These are phyloP conservation scores for Rhamnella rubrinervis DNA, from an alignment of 331 rosid genomes.

Conservation along the genomic window DNA sequence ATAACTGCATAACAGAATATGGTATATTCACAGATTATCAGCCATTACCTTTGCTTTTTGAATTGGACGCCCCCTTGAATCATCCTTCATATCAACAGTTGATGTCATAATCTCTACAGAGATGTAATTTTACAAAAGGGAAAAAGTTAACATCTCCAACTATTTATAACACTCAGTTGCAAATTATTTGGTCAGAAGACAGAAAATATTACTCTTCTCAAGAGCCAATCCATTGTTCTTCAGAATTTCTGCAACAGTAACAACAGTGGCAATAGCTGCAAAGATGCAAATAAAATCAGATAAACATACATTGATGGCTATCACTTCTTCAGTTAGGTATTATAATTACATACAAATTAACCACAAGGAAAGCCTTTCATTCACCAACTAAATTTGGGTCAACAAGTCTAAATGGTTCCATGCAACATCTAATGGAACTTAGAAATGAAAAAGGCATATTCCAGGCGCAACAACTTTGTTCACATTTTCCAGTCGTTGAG, in stretches of 20 bases:
- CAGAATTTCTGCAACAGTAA: conserved; percentile 80
- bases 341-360: neutral
- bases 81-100: conserved; percentile 77
- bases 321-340: neutral
- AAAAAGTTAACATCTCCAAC: neutral
- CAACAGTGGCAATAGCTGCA: conserved; percentile 87
- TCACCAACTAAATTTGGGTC: no score
- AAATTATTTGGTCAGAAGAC: neutral
- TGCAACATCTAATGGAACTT: no score
- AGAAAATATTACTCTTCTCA: conserved; percentile 63
- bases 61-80: conserved; percentile 68
- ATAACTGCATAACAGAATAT: neutral
- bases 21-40: neutral
- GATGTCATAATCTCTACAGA: conserved; percentile 67
- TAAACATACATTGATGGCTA: neutral
- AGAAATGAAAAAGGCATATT: no score
- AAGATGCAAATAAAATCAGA: neutral
- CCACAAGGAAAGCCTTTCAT: no score
- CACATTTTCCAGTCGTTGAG: no score
- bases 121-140: conserved; percentile 6
- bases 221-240: conserved; percentile 81
- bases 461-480: no score
- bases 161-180: neutral
- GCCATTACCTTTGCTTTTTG: neutral
- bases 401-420: no score